Conservation (phyloP, 345 rosid species). For the Eucalyptus cladocalyx region DNA sequence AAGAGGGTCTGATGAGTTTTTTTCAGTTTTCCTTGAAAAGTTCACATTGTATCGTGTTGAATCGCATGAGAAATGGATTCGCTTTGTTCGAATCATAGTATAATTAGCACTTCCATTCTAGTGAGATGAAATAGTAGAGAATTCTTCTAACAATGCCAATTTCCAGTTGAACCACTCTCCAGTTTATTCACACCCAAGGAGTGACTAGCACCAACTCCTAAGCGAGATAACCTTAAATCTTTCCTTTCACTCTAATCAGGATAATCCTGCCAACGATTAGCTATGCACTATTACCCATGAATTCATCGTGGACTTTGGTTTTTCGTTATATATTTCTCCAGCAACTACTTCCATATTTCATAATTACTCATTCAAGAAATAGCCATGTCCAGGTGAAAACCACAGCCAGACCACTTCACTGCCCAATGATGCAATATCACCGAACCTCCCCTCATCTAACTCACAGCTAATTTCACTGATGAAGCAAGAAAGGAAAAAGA, state of each 20-base stretch:
- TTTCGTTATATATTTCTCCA: not conserved
- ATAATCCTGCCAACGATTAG: not conserved
- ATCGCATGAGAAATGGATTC: not conserved
- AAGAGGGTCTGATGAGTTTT: not conserved
- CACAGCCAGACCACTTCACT: not conserved
- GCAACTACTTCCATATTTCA: not conserved
- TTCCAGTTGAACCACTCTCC: not conserved
- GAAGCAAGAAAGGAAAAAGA: not conserved
- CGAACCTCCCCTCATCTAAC: not conserved
- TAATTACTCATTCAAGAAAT: not conserved
- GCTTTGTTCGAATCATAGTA: not conserved
- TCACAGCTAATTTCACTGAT: not conserved
- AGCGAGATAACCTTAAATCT: not conserved
- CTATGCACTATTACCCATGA: not conserved
- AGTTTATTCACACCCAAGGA: not conserved
- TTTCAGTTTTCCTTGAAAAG: not conserved
- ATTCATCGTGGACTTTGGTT: not conserved
- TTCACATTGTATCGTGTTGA: not conserved
- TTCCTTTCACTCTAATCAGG: not conserved
- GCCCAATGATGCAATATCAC: not conserved
- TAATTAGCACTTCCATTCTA: not conserved
- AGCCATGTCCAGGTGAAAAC: not conserved
- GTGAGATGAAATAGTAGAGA: not conserved
- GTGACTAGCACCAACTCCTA: not conserved
- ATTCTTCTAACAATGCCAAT: not conserved